Evolutionary conservation across 2,329 filamentous ascomycete genomes (phyloP).

Genomic region (Trichothecium roseum): DNA sequence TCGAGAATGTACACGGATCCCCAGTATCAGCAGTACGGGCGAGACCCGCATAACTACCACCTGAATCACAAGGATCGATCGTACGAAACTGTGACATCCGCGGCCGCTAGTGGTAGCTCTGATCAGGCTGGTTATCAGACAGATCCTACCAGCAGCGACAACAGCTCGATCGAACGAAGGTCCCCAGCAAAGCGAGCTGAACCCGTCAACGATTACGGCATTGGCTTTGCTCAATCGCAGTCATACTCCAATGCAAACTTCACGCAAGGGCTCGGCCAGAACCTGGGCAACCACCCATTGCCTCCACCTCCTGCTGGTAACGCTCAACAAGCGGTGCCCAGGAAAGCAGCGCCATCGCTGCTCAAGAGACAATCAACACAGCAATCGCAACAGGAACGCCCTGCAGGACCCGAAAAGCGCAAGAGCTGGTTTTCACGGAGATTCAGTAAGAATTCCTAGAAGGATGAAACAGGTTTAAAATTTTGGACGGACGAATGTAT

Average conservation of each 20-base stretch:
- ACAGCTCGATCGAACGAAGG: slow-evolving; percentile 76
- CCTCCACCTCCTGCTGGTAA: slow-evolving; percentile 7
- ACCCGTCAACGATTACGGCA: slow-evolving; percentile 54
- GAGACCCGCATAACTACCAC: slow-evolving; percentile 37
- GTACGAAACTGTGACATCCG: slow-evolving; percentile 78
- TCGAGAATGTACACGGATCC: slow-evolving; percentile 37
- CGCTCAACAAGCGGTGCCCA: slow-evolving; percentile 11
- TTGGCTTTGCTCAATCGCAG: slow-evolving; percentile 37
- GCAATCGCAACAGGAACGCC: slow-evolving; percentile 9
- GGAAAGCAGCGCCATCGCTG: slow-evolving; percentile 16
- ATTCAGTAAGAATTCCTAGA: slow-evolving; percentile 54
- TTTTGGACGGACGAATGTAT: too few species aligned
- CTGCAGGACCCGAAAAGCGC: slow-evolving; percentile 51
- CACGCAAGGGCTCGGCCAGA: slow-evolving; percentile 16
- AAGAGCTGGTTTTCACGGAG: slow-evolving; percentile 83
- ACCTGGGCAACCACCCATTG: slow-evolving; percentile 7
- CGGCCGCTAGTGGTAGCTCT: slow-evolving; percentile 61
- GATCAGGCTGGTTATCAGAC: slow-evolving; percentile 74
- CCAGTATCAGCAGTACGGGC: slow-evolving; percentile 25
- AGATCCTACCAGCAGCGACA: slow-evolving; percentile 79
- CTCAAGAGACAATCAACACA: slow-evolving; percentile 17
- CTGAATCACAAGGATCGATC: slow-evolving; percentile 62
- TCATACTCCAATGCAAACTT: slow-evolving; percentile 31
- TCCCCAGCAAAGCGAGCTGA: slow-evolving; percentile 44
- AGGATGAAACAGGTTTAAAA: too few species aligned